These are phyloP conservation scores for Fusarium succisae DNA, from an alignment of 2,329 filamentous ascomycete genomes.

Conservation along the genomic window DNA sequence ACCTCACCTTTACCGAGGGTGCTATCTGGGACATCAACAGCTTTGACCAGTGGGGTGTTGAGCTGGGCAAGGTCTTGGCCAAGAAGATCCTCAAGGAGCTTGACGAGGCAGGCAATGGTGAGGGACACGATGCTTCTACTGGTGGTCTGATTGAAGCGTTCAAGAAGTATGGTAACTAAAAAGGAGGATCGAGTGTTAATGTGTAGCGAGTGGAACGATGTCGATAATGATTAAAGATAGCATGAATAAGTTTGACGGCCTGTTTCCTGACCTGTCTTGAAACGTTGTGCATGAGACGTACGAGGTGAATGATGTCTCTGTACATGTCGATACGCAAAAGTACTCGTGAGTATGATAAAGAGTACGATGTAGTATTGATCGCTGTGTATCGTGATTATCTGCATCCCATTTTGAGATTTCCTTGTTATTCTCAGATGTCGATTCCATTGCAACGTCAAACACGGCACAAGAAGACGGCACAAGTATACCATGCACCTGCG, in stretches of 20 bases:
- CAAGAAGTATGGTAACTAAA: conserved; percentile 75
- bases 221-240: conserved; percentile 35
- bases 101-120: conserved; percentile 76
- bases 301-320: background rate
- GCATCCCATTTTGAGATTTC: background rate
- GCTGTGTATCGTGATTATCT: background rate
- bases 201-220: conserved; percentile 14
- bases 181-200: conserved; percentile 35
- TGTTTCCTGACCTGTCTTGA: background rate
- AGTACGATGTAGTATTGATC: background rate
- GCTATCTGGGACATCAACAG: conserved; percentile 99
- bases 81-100: conserved; percentile 92
- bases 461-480: background rate
- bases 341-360: background rate
- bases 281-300: no score
- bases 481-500: conserved; percentile 1
- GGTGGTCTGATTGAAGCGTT: conserved; percentile 90
- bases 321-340: background rate
- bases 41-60: conserved; percentile 99
- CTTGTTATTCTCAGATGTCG: background rate
- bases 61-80: conserved; percentile 94
- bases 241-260: conserved; percentile 26
- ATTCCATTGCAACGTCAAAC: background rate
- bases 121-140: conserved; percentile 86
- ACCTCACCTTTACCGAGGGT: conserved; percentile 96